Percentiles rank a stretch among this genome's conserved stretches.
Conservation (phyloP, 306 rosid genomes). For the Albizia julibrissin region DNA sequence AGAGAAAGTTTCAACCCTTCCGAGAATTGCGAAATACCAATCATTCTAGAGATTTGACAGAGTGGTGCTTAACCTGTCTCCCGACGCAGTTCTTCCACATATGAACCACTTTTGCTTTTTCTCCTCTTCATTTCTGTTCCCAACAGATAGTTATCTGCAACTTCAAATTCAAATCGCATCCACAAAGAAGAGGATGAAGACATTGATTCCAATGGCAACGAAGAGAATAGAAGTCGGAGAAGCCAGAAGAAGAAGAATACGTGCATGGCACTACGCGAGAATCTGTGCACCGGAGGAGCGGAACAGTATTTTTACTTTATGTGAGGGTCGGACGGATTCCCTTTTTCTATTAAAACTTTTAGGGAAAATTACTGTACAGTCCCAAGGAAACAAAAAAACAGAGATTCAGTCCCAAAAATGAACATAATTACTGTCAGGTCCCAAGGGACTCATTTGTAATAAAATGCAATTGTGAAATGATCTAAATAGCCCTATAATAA, state of each 20-base stretch:
- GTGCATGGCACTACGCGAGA: background rate
- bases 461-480: no score
- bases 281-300: background rate
- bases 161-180: background rate
- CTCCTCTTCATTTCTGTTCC: background rate
- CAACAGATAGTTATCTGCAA: background rate
- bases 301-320: background rate
- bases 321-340: background rate
- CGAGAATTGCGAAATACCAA: conserved; percentile 36
- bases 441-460: no score
- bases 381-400: no score
- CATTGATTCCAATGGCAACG: background rate
- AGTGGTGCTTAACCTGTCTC: background rate
- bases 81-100: background rate
- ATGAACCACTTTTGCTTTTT: background rate
- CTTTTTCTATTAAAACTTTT: background rate
- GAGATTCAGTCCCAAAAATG: no score
- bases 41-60: conserved; percentile 6
- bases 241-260: background rate
- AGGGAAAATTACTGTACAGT: no score
- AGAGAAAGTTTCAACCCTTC: conserved; percentile 22
- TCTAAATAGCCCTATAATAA: no score
- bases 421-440: no score
- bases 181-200: background rate
- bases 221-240: background rate